Percentiles rank a stretch among this genome's conserved stretches.
Conservation (phyloP, 108 stramenopile genomes). For the Schizochytrium sp. region DNA sequence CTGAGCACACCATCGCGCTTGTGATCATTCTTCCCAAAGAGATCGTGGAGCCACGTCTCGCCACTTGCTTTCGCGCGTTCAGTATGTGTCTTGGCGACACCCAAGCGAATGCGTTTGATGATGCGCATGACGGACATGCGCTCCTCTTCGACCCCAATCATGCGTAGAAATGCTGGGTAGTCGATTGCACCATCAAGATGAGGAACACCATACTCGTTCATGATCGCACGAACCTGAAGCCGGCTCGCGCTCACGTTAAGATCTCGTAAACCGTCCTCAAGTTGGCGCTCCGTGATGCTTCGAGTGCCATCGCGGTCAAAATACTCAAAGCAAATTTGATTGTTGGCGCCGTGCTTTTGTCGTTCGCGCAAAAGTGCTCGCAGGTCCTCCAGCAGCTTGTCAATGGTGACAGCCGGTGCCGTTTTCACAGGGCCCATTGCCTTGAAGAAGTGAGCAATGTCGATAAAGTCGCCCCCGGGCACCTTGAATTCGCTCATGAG, state of each 20-base stretch:
- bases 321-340: neutral
- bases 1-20: neutral
- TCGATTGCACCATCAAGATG: neutral
- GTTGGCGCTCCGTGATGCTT: neutral
- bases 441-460: neutral
- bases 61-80: neutral
- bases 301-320: neutral
- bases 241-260: neutral
- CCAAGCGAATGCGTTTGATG: neutral
- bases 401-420: neutral
- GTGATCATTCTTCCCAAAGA: neutral
- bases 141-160: neutral
- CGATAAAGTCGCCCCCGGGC: neutral
- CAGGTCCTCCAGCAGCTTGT: neutral
- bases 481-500: neutral
- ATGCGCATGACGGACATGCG: neutral
- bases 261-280: neutral
- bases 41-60: neutral
- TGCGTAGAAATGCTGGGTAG: neutral
- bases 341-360: neutral
- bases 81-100: neutral
- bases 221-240: neutral
- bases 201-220: neutral
- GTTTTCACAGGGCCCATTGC: neutral
- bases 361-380: neutral